Percentiles rank a stretch among this genome's conserved stretches.
These are phyloP conservation scores for Hsuehochloa calcarea DNA, from an alignment of 176 grass and related monocot species.

Conservation along the genomic window DNA sequence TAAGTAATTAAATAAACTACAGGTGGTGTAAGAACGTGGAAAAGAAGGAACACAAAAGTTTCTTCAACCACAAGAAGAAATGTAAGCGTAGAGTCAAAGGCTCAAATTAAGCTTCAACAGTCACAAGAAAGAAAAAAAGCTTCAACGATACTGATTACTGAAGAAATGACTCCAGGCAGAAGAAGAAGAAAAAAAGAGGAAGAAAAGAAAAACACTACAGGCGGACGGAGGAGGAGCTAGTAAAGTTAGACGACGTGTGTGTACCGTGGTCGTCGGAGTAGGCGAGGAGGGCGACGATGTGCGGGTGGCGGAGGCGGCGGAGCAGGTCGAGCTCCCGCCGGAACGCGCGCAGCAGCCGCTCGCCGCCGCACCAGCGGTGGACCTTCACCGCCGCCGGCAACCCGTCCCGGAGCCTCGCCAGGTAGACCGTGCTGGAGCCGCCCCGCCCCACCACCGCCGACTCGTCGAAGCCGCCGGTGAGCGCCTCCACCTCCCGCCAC, in stretches of 20 bases:
- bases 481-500: conserved; percentile 62
- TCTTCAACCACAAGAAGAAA: not conserved
- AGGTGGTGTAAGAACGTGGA: not conserved
- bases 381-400: conserved; percentile 58
- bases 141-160: not conserved
- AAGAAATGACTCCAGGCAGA: too few relatives aligned
- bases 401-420: conserved; percentile 26
- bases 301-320: conserved; percentile 57
- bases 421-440: conserved; percentile 83
- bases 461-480: conserved; percentile 63
- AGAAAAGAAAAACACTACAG: too few relatives aligned
- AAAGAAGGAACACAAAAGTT: not conserved
- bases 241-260: not conserved
- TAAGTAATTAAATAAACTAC: not conserved
- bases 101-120: not conserved
- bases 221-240: not conserved
- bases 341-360: conserved; percentile 55
- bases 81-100: conserved; percentile 4
- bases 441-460: conserved; percentile 68
- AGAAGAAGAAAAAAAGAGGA: too few relatives aligned
- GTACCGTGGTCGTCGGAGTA: conserved; percentile 82
- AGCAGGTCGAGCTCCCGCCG: conserved; percentile 82
- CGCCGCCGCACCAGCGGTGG: conserved; percentile 58
- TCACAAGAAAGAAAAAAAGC: not conserved
- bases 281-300: conserved; percentile 65